Evolutionary conservation across 768 basidiomycete species (phyloP), one percentile per base, ranked within the genome.

Genomic region (Xerocomellus dryophilus): DNA sequence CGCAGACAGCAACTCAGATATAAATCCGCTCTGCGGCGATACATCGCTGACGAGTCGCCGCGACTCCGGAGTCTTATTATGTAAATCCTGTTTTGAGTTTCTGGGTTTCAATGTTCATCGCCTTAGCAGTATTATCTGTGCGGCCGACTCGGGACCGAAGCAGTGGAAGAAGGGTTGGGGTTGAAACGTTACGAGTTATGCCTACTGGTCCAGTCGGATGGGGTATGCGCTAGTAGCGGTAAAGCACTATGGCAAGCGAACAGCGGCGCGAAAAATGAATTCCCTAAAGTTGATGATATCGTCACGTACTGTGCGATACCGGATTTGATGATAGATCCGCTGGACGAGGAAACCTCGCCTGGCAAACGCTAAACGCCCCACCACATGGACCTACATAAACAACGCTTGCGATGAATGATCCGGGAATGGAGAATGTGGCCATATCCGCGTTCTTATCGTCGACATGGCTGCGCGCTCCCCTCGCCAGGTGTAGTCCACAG

Each of bases 11-110:
- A n/a, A 18, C 47, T 42, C 54, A 50, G 59, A 58, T 65, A 58
- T 12, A 5, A n/a, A 29, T 62, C 58, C 53, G 51, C 54, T 53
- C 54, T 17, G 51, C 43, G 48, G 23, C 41, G 48, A 48, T 40
- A 4, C 23, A 4, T 25, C 23, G n/a, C n/a, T n/a, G n/a, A n/a
- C n/a, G 36, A 21, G 29, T 10, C 17, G 11, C 40, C 20, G 11
- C 36, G 41, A 40, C 15, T 17, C 9, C 27, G 27, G 15, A 44
- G 43, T 41, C 39, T 38, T 31, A 46, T 49, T 49, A 43, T 36
- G 15, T 36, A n/a, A n/a, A n/a, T n/a, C n/a, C n/a, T n/a, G n/a
- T 41, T 50, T 51, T 53, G 49, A 35, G 45, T 47, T 51, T 43
- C 51, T 51, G 51, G 36, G 51, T 51, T 52, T 45, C 40, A 49